phyloP scores from a whole-genome alignment of 2,329 filamentous ascomycete species.

The Aspergillus pseudoviridinutans region DNA sequence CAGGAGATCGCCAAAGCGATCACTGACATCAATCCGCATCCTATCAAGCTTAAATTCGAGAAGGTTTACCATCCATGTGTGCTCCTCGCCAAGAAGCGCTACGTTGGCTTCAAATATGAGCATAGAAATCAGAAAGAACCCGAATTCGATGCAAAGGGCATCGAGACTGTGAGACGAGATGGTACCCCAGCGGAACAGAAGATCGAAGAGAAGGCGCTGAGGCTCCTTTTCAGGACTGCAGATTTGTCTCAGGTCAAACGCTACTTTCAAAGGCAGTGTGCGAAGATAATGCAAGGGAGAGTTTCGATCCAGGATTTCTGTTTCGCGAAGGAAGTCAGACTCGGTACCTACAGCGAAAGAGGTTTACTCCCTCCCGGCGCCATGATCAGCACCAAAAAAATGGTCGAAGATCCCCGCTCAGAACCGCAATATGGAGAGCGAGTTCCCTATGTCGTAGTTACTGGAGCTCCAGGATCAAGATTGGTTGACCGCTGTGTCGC shows the following conservation, averaged over 20 bases:
- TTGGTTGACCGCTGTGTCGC: slow-evolving; percentile 87
- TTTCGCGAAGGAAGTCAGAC: slow-evolving; percentile 85
- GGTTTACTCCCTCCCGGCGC: slow-evolving; percentile 81
- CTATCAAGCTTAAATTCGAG: slow-evolving; percentile 95
- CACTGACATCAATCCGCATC: slow-evolving; percentile 83
- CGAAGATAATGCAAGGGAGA: slow-evolving; percentile 84
- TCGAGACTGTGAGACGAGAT: slow-evolving; percentile 92
- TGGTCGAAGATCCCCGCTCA: slow-evolving; percentile 78
- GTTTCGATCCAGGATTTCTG: slow-evolving; percentile 94
- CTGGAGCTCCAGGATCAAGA: slow-evolving; percentile 78
- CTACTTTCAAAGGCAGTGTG: slow-evolving; percentile 87
- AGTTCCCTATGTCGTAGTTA: slow-evolving; percentile 89
- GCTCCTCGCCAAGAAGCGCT: slow-evolving; percentile 92
- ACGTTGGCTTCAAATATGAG: slow-evolving; percentile 98
- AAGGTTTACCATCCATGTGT: slow-evolving; percentile 97
- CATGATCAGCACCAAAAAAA: slow-evolving; percentile 77
- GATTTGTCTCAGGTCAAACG: slow-evolving; percentile 84
- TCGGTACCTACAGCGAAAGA: slow-evolving; percentile 82
- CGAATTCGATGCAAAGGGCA: slow-evolving; percentile 96
- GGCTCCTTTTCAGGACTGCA: slow-evolving; percentile 81
- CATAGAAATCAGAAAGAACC: slow-evolving; percentile 68
- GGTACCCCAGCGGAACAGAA: slow-evolving; percentile 94
- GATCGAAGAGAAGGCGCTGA: slow-evolving; percentile 88
- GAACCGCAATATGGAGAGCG: slow-evolving; percentile 95
- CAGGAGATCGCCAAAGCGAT: slow-evolving; percentile 85